Percentiles rank a stretch among this genome's conserved stretches.
Conservation (phyloP, 495 filamentous ascomycete species). For the Aspergillus incahuasiensis region DNA sequence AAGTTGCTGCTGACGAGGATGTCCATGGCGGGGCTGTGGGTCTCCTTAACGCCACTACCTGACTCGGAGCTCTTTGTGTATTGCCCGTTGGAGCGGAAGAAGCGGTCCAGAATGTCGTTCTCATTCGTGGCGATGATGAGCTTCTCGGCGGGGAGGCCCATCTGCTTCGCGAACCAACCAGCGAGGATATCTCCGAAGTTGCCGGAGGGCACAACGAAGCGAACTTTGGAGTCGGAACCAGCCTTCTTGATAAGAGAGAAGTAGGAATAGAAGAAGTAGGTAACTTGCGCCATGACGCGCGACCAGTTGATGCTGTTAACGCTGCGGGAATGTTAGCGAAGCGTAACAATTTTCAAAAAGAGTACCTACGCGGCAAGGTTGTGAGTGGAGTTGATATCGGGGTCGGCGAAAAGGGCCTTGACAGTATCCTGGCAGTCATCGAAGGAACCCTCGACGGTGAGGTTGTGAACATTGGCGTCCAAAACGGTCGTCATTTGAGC, state of each 20-base stretch:
- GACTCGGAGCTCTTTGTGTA: slow-evolving; percentile 61
- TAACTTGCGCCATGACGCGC: slow-evolving; percentile 87
- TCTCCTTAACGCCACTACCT: slow-evolving; percentile 67
- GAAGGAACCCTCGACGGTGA: slow-evolving; percentile 82
- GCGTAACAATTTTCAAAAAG: not conserved
- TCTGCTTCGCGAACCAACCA: slow-evolving; percentile 83
- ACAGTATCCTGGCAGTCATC: slow-evolving; percentile 96
- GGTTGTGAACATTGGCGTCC: slow-evolving; percentile 82
- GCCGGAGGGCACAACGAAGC: slow-evolving; percentile 82
- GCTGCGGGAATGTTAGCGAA: not conserved
- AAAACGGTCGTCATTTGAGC: slow-evolving; percentile 91
- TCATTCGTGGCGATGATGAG: slow-evolving; percentile 87
- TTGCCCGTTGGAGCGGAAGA: slow-evolving; percentile 66
- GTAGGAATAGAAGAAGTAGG: slow-evolving; percentile 90
- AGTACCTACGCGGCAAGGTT: slow-evolving; percentile 59
- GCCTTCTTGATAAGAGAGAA: slow-evolving; percentile 62
- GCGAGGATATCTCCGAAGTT: slow-evolving; percentile 98
- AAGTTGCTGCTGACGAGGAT: slow-evolving; percentile 95
- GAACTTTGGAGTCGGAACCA: slow-evolving; percentile 53
- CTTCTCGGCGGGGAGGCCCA: slow-evolving; percentile 83
- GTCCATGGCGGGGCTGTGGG: slow-evolving; percentile 90
- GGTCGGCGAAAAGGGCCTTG: slow-evolving; percentile 84
- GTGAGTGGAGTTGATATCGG: slow-evolving; percentile 64
- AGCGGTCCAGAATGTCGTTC: slow-evolving; percentile 79
- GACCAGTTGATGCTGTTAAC: slow-evolving; percentile 92